Base-by-base conservation (phyloP, 345 rosid genomes). In the Lenwebbia sp. region DNA sequence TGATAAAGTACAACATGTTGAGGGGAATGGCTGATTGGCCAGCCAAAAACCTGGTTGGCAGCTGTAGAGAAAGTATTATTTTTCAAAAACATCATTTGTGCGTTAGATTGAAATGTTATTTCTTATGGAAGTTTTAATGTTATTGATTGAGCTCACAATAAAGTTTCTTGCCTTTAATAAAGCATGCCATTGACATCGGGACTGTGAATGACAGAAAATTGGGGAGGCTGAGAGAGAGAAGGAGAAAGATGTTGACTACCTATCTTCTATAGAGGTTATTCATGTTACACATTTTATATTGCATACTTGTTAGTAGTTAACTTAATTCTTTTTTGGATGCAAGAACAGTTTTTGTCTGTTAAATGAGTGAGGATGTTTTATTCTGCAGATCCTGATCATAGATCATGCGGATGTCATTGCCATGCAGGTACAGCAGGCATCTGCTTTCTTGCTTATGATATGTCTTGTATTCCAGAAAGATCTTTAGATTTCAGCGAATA, bases 351-450 rank as follows among this genome's bases (percentile, higher is more conserved):
- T 65, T 65, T 65, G 23, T 17, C 23, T 65, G 41, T 19, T 65
- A 17, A 33, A 30, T 30, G 25, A 33, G 76, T 65, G 44, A 33
- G 13, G 44, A 65, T 65, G 44, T 65, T 65, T 65, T 30, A 65
- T 44, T 33, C 44, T 65, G 76, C 94, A 97, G 99, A 94, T 97
- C 88, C 93, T 95, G 90, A 89, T 97, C 85, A 91, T 97, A 87
- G 99, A 97, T 90, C 98, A 97, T 89, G 97, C 98, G 25, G 99
- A 97, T 89, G 93, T 97, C 82, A 96, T 97, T 88, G 90, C 96
- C 76, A 91, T 95, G 97, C 98, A 97, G 98, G 99, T 96, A 88
- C 62, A 23, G 12, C 62, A 52, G 85, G 83, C 85, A 75, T 88
- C 84, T 83, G 75, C 82, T 87, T 76, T 82, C 62, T 78, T 91